Conservation (phyloP, 2,329 filamentous ascomycete genomes). For the Trichoderma semiorbis region DNA sequence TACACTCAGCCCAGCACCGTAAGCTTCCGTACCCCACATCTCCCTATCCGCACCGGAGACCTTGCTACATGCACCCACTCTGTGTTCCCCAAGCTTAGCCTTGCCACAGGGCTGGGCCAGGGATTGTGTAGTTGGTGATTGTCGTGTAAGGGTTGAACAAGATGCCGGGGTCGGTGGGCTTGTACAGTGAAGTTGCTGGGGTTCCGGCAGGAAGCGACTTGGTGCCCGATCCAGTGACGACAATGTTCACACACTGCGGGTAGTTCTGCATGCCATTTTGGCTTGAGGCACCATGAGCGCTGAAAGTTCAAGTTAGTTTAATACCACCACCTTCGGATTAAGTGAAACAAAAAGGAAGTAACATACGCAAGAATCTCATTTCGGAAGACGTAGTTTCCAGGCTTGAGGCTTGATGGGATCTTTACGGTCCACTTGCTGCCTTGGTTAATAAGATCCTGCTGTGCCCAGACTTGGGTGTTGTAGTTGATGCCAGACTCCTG, state of each 20-base stretch:
- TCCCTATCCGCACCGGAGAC: neutral
- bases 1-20: neutral
- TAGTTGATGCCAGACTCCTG: constrained; percentile 40
- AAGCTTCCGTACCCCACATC: neutral
- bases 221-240: constrained; percentile 42
- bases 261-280: constrained; percentile 47
- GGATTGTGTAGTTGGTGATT: constrained; percentile 31
- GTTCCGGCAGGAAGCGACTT: constrained; percentile 29
- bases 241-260: constrained; percentile 51
- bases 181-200: constrained; percentile 38
- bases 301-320: neutral
- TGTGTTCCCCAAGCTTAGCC: neutral
- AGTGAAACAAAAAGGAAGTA: neutral
- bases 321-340: neutral
- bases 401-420: constrained; percentile 44
- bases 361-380: constrained; percentile 50
- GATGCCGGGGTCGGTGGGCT: constrained; percentile 34
- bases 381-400: constrained; percentile 54
- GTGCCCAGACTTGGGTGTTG: constrained; percentile 35
- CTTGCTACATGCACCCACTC: neutral
- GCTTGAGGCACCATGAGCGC: constrained; percentile 44
- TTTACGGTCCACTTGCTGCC: constrained; percentile 50
- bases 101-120: constrained; percentile 30
- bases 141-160: constrained; percentile 34
- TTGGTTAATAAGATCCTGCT: constrained; percentile 40